Percentiles rank a stretch among this genome's conserved stretches.
Conservation (phyloP, 768 basidiomycete species). For the Lactifluus pinguis region DNA sequence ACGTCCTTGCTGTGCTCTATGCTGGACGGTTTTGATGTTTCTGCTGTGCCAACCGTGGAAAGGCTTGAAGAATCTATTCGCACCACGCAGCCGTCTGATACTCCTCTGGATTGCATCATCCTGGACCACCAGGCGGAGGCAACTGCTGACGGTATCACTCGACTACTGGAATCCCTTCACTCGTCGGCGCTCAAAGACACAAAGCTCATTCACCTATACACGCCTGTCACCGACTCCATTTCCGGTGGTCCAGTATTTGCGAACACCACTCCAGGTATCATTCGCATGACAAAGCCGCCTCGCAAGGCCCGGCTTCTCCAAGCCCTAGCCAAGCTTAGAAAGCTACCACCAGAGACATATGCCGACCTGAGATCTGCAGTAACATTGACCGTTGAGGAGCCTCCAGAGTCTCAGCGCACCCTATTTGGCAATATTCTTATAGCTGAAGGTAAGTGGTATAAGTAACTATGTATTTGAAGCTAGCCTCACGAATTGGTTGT, state of each 20-base stretch:
- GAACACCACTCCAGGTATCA: conserved; percentile 44
- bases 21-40: conserved; percentile 45
- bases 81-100: conserved; percentile 24
- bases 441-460: conserved; percentile 47
- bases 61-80: conserved; percentile 38
- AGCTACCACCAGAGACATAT: conserved; percentile 39
- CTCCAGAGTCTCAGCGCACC: conserved; percentile 40
- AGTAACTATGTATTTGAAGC: not conserved
- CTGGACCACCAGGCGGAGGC: conserved; percentile 58
- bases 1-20: conserved; percentile 46
- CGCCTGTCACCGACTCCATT: conserved; percentile 50
- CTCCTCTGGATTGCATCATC: conserved; percentile 52
- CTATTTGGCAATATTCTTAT: conserved; percentile 60
- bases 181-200: conserved; percentile 38
- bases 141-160: conserved; percentile 48
- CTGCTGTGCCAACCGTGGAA: conserved; percentile 34
- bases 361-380: conserved; percentile 31
- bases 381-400: conserved; percentile 37
- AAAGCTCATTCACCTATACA: conserved; percentile 63
- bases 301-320: conserved; percentile 51
- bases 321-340: conserved; percentile 50
- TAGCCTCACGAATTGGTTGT: not conserved
- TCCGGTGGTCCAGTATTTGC: conserved; percentile 44
- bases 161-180: conserved; percentile 35
- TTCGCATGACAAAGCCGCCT: conserved; percentile 66